phyloP scores from a whole-genome alignment of 73 alveolate species.

The Tetrahymena thermophila region DNA sequence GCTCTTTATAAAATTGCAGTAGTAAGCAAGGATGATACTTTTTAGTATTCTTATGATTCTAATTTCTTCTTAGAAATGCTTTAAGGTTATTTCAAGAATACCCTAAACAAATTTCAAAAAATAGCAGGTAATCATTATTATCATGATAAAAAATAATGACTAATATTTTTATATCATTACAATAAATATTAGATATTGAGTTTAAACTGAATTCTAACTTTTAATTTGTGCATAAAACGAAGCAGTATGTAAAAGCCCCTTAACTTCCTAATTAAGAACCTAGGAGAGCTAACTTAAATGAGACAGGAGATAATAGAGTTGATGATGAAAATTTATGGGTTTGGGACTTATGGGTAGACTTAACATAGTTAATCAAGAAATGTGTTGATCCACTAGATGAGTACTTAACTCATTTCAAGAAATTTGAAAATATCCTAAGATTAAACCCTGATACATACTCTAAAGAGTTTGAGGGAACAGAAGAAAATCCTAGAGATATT shows the following conservation, averaged over 20 bases:
- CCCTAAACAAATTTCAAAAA: neutral
- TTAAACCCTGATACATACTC: constrained; percentile 89
- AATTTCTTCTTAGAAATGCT: neutral
- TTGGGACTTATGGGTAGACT: constrained; percentile 82
- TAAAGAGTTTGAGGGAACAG: constrained; percentile 62
- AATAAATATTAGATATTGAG: neutral
- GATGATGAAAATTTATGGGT: constrained; percentile 96
- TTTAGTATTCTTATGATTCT: neutral
- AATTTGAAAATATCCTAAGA: constrained; percentile 75
- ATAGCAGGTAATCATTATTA: neutral
- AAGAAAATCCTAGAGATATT: constrained; percentile 76
- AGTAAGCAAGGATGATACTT: neutral
- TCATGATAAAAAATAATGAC: neutral
- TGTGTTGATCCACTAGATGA: constrained; percentile 89
- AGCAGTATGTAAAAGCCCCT: neutral
- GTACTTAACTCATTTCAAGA: constrained; percentile 78
- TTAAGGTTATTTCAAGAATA: neutral
- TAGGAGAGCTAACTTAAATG: neutral
- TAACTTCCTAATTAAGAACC: neutral
- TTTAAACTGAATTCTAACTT: neutral
- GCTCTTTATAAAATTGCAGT: neutral
- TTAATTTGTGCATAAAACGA: neutral
- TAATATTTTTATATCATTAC: neutral
- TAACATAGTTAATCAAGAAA: constrained; percentile 67
- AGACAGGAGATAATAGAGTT: neutral